Conservation (phyloP, 805 yeast species). For the Pichia sporocuriosa region DNA sequence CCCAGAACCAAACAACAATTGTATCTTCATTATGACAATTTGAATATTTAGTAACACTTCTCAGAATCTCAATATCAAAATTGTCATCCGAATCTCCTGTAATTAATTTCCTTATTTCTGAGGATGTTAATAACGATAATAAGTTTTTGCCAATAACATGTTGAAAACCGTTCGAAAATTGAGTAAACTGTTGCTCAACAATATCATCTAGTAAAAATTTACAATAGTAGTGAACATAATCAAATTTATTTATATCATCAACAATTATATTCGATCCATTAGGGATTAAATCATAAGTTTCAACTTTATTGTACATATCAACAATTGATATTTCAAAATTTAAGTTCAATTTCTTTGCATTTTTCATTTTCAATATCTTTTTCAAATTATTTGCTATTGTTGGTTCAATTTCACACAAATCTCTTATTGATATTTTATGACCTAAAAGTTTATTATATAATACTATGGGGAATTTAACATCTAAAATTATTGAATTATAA, state of each 20-base stretch:
- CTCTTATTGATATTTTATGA: conserved; percentile 50
- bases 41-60: conserved; percentile 64
- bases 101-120: conserved; percentile 70
- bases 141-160: conserved; percentile 77
- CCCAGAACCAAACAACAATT: conserved; percentile 83
- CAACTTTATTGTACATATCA: conserved; percentile 38
- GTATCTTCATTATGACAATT: conserved; percentile 46
- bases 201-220: conserved; percentile 53
- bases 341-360: conserved; percentile 43
- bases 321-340: conserved; percentile 57
- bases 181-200: conserved; percentile 43
- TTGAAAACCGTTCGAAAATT: conserved; percentile 66
- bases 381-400: conserved; percentile 47
- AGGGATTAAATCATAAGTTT: conserved; percentile 45
- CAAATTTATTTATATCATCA: conserved; percentile 47
- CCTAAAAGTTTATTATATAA: conserved; percentile 68
- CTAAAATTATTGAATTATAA: conserved; percentile 82
- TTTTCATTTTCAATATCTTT: conserved; percentile 38
- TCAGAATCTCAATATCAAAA: conserved; percentile 59
- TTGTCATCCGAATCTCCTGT: conserved; percentile 61
- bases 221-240: conserved; percentile 58
- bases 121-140: conserved; percentile 68
- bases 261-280: conserved; percentile 55
- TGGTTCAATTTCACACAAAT: conserved; percentile 66
- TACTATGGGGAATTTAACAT: conserved; percentile 68